A percentile compares a stretch with the other conserved stretches of the same genome.
Evolutionary conservation across 345 rosid species (phyloP).

Genomic region (Corymbia maculata): DNA sequence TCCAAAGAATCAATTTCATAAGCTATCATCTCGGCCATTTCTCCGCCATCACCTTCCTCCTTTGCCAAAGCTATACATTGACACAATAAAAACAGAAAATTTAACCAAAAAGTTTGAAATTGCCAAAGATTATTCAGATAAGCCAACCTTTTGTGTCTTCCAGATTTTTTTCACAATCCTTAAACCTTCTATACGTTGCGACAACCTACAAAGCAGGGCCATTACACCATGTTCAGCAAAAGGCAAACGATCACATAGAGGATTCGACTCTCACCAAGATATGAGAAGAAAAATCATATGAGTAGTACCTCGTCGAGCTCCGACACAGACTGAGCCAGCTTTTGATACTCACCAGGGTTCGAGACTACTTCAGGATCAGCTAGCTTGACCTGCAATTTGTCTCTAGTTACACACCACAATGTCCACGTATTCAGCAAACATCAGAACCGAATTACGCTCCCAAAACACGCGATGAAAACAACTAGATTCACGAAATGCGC

Average conservation of each 20-base stretch:
- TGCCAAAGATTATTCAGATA: not conserved
- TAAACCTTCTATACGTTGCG: constrained; percentile 52
- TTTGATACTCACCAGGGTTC: constrained; percentile 74
- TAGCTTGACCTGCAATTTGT: constrained; percentile 51
- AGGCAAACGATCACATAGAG: not conserved
- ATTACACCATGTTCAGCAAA: not conserved
- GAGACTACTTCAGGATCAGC: constrained; percentile 89
- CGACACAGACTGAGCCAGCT: constrained; percentile 74
- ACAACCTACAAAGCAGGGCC: constrained; percentile 43
- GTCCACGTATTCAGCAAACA: not conserved
- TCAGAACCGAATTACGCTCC: not conserved
- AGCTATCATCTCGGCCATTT: constrained; percentile 93
- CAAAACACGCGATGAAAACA: not conserved
- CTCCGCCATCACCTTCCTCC: constrained; percentile 71
- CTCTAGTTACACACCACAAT: not conserved
- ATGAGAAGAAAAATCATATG: not conserved
- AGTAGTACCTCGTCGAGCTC: constrained; percentile 82
- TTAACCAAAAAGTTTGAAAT: not conserved
- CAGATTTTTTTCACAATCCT: constrained; percentile 80
- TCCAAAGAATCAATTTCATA: constrained; percentile 64
- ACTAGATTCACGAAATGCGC: not conserved
- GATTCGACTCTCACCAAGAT: not conserved
- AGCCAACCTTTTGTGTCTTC: constrained; percentile 64
- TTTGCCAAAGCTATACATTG: constrained; percentile 47
- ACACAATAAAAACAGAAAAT: not conserved